Conservation (phyloP, 805 yeast species). For the Candida germanica region DNA sequence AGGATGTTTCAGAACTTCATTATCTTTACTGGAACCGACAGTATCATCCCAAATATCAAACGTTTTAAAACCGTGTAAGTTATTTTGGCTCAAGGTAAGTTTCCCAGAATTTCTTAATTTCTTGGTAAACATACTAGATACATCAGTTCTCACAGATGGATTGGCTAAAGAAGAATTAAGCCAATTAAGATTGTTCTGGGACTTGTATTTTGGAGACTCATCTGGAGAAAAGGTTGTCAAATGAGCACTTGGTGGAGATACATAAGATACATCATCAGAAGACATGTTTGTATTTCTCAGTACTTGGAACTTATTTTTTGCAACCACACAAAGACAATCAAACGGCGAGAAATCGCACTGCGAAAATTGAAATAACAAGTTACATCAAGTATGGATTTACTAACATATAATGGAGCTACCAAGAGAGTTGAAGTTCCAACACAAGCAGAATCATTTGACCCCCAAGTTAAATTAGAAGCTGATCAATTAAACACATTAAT, state of each 20-base stretch:
- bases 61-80: not conserved
- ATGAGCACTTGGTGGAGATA: not conserved
- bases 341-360: no score
- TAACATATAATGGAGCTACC: slow-evolving; percentile 25
- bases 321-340: no score
- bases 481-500: slow-evolving; percentile 39
- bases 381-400: slow-evolving; percentile 1
- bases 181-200: no score
- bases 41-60: no score
- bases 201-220: not conserved
- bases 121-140: not conserved
- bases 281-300: no score
- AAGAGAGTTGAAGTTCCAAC: slow-evolving; percentile 22
- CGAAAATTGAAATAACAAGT: no score
- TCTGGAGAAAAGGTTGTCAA: not conserved
- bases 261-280: no score
- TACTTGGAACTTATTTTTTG: no score
- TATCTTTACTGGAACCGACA: no score
- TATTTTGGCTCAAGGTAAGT: not conserved
- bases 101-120: not conserved
- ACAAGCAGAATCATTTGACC: slow-evolving; percentile 17
- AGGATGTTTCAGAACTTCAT: no score
- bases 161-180: no score
- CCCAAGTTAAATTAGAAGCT: slow-evolving; percentile 39
- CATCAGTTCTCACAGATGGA: no score